phyloP scores from a whole-genome alignment of 2,329 filamentous ascomycete genomes.

The Lasiodiplodia sp. region DNA sequence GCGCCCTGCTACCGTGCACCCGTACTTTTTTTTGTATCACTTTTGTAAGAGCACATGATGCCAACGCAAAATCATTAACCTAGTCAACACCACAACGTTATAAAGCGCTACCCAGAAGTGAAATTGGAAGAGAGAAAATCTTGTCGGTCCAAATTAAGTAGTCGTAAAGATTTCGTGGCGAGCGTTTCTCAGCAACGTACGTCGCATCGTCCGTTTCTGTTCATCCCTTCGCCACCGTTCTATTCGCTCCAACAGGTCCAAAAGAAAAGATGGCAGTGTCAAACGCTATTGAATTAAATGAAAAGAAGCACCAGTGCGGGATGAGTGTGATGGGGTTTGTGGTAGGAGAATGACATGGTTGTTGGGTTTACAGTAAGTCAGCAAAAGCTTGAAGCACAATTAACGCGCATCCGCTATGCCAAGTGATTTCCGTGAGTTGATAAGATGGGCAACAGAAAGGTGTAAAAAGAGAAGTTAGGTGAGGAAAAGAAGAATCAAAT shows the following conservation, averaged over 20 bases:
- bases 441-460: background rate
- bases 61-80: constrained; percentile 7
- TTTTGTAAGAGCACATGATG: background rate
- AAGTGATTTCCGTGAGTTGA: background rate
- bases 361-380: constrained; percentile 1
- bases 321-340: background rate
- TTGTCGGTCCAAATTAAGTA: background rate
- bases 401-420: constrained; percentile 25
- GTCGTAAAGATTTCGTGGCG: constrained; percentile 2
- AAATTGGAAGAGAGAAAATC: background rate
- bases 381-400: constrained; percentile 5
- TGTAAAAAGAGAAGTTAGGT: background rate
- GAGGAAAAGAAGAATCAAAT: background rate
- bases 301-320: background rate
- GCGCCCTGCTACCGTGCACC: background rate
- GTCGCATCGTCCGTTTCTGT: constrained; percentile 11
- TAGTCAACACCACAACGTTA: background rate
- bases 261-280: background rate
- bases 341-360: background rate
- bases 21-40: background rate
- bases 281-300: constrained; percentile 15
- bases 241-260: background rate
- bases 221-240: background rate
- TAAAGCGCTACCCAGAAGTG: background rate
- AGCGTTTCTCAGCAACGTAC: background rate